phyloP scores from a whole-genome alignment of 2,329 filamentous ascomycete genomes.

The Fonsecaea pugnacius region DNA sequence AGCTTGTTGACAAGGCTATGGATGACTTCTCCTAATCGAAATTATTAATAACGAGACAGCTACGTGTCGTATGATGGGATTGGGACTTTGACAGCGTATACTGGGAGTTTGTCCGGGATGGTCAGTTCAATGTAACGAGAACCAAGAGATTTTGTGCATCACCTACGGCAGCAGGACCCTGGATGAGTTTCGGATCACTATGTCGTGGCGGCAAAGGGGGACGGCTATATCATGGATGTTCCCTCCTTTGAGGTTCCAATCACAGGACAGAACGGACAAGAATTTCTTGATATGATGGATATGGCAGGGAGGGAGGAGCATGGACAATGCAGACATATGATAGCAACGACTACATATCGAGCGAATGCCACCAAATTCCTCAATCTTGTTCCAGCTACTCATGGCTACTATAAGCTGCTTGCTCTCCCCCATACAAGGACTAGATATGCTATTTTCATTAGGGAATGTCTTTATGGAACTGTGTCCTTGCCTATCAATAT shows the following conservation, averaged over 20 bases:
- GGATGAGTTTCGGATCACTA: not conserved
- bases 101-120: not conserved
- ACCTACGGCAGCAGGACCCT: not conserved
- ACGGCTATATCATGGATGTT: not conserved
- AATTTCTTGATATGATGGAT: not conserved
- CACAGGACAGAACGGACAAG: not conserved
- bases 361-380: not conserved
- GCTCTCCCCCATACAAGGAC: not conserved
- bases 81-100: not conserved
- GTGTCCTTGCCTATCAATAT: too few relatives aligned
- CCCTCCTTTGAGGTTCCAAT: not conserved
- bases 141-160: not conserved
- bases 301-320: not conserved
- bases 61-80: not conserved
- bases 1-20: slow-evolving; percentile 76
- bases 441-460: too few relatives aligned
- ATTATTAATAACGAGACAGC: not conserved
- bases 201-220: not conserved
- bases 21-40: slow-evolving; percentile 60
- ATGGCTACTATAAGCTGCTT: not conserved
- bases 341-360: not conserved
- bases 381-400: not conserved
- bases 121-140: not conserved
- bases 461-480: too few relatives aligned
- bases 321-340: not conserved